These are phyloP conservation scores for Macrocystidia cucumis DNA, from an alignment of 1,284 basidiomycete genomes.

Conservation along the genomic window DNA sequence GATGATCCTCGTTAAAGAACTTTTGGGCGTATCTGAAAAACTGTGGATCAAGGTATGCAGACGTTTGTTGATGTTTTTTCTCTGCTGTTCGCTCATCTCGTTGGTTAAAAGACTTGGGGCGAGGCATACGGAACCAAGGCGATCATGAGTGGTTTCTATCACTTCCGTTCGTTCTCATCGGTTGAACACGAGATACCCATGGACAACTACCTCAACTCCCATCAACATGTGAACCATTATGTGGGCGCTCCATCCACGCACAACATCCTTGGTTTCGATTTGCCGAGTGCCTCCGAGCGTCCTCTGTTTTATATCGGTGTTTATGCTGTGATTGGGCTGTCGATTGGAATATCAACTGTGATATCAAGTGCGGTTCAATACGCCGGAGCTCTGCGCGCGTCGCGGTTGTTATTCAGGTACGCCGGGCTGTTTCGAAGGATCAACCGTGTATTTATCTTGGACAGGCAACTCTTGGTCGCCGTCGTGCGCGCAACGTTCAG, in stretches of 20 bases:
- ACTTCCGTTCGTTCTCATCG: conserved; percentile 24
- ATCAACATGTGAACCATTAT: conserved; percentile 18
- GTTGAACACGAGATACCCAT: conserved; percentile 30
- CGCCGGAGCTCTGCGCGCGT: conserved; percentile 55
- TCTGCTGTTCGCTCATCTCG: background rate
- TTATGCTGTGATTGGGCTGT: conserved; percentile 50
- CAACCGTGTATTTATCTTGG: no score
- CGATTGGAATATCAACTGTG: conserved; percentile 36
- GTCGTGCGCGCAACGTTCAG: conserved; percentile 55
- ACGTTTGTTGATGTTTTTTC: background rate
- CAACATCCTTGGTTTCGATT: conserved; percentile 19
- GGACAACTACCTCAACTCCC: conserved; percentile 29
- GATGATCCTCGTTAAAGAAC: conserved; percentile 43
- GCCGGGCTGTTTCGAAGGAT: no score
- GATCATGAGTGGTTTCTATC: conserved; percentile 13
- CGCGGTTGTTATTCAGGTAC: conserved; percentile 48
- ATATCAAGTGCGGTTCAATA: conserved; percentile 43
- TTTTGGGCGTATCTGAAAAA: conserved; percentile 50
- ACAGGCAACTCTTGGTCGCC: conserved; percentile 39
- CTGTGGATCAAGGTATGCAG: conserved; percentile 64
- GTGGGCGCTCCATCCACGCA: no score
- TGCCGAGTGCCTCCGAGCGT: conserved; percentile 38
- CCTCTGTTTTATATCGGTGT: conserved; percentile 60
- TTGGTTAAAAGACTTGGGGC: conserved; percentile 46
- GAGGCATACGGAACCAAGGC: conserved; percentile 37